Percentiles rank a stretch among this genome's conserved stretches.
Evolutionary conservation across 2,329 filamentous ascomycete genomes (phyloP).

Genomic region (Arthrobotrys musiformis): DNA sequence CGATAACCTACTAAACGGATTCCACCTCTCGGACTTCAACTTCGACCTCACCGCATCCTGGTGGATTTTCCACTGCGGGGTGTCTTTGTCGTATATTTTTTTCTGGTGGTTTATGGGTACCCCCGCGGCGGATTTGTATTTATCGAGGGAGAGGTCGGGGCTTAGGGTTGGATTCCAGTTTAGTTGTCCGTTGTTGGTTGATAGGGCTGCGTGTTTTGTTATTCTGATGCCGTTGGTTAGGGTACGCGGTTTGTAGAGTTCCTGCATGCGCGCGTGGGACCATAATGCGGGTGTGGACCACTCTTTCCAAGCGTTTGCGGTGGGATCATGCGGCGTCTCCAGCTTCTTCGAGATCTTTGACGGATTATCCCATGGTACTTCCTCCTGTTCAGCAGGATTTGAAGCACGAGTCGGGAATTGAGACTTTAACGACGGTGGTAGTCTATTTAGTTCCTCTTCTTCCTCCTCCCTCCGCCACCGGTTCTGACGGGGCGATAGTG

Average conservation of each 20-base stretch:
- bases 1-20: conserved; percentile 84
- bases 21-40: conserved; percentile 80
- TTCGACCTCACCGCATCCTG: conserved; percentile 69
- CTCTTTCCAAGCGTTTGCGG: conserved; percentile 38
- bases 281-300: conserved; percentile 33
- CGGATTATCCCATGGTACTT: conserved; percentile 35
- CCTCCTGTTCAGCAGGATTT: not conserved
- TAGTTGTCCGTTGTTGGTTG: not conserved
- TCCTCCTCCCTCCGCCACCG: too few relatives aligned
- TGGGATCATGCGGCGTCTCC: conserved; percentile 12
- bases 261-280: conserved; percentile 11
- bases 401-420: conserved; percentile 26
- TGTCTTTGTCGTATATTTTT: conserved; percentile 4
- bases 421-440: not conserved
- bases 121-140: not conserved
- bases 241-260: conserved; percentile 4
- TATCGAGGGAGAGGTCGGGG: not conserved
- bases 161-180: not conserved
- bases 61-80: conserved; percentile 33
- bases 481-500: too few relatives aligned
- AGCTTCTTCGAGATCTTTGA: conserved; percentile 12
- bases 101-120: not conserved
- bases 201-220: not conserved
- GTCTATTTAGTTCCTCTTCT: not conserved
- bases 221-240: conserved; percentile 5